Evolutionary conservation across 2,329 filamentous ascomycete genomes (phyloP).

Genomic region (Penicillium griseofulvum): DNA sequence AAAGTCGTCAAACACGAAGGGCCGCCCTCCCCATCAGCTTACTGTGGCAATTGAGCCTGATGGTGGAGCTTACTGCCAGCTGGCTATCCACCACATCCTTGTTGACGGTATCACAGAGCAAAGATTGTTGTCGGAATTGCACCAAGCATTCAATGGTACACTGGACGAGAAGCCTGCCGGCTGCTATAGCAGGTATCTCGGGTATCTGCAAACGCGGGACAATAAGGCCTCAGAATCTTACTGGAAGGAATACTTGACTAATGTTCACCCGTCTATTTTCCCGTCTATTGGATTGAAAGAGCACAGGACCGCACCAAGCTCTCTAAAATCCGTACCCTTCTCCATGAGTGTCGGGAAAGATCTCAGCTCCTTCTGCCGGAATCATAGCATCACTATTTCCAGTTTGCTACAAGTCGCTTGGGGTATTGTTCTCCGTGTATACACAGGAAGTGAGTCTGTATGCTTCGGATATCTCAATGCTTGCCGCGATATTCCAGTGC

Average conservation of each 20-base stretch:
- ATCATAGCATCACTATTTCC: neutral
- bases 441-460: neutral
- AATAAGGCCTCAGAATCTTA: neutral
- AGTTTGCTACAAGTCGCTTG: slow-evolving; percentile 1
- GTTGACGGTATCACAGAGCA: neutral
- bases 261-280: slow-evolving; percentile 4
- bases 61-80: slow-evolving; percentile 3
- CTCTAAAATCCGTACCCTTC: neutral
- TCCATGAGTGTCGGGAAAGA: neutral
- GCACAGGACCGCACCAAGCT: neutral
- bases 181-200: no score
- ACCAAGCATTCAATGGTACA: neutral
- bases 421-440: neutral
- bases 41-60: neutral
- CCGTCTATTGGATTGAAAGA: neutral
- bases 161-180: no score
- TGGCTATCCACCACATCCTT: slow-evolving; percentile 1
- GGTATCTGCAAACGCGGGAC: neutral
- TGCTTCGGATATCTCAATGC: slow-evolving; percentile 7
- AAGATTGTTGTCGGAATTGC: neutral
- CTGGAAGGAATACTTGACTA: slow-evolving; percentile 9
- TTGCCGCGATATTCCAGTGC: slow-evolving; percentile 5
- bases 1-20: neutral
- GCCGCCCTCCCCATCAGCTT: slow-evolving; percentile 4
- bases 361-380: neutral